Evolutionary conservation across 371 early-diverging fungal genomes (phyloP).

Genomic region (Mucor plumbeus): DNA sequence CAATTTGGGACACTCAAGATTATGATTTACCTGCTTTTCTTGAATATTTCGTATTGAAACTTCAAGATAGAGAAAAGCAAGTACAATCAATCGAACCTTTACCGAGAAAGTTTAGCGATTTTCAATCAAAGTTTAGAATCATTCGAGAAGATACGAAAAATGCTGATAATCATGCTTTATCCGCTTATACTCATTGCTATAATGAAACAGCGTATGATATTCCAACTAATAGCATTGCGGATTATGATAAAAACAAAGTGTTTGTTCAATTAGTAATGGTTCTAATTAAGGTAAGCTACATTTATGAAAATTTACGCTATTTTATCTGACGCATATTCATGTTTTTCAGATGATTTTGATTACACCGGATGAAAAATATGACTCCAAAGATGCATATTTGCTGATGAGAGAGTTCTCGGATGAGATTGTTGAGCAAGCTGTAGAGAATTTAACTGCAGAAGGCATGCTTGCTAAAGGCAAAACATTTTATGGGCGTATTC

Average conservation of each 20-base stretch:
- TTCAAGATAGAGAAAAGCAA: constrained; percentile 14
- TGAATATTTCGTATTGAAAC: constrained; percentile 21
- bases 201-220: constrained; percentile 1
- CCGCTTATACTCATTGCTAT: neutral
- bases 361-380: constrained; percentile 10
- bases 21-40: constrained; percentile 22
- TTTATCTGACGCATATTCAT: neutral
- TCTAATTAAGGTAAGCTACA: constrained; percentile 18
- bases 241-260: neutral
- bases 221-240: neutral
- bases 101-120: neutral
- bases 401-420: constrained; percentile 11
- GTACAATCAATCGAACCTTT: neutral
- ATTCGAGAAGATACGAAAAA: neutral
- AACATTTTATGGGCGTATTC: constrained; percentile 17
- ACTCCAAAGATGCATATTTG: constrained; percentile 7
- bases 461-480: constrained; percentile 16
- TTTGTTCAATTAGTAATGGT: neutral
- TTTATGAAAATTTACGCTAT: neutral
- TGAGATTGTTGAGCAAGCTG: constrained; percentile 9
- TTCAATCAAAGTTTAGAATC: neutral
- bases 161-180: neutral
- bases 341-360: constrained; percentile 20
- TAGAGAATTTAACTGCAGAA: constrained; percentile 2
- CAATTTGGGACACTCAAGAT: constrained; percentile 19